These are phyloP conservation scores for Diaporthe velutina DNA, from an alignment of 2,329 filamentous ascomycete genomes.

Conservation along the genomic window DNA sequence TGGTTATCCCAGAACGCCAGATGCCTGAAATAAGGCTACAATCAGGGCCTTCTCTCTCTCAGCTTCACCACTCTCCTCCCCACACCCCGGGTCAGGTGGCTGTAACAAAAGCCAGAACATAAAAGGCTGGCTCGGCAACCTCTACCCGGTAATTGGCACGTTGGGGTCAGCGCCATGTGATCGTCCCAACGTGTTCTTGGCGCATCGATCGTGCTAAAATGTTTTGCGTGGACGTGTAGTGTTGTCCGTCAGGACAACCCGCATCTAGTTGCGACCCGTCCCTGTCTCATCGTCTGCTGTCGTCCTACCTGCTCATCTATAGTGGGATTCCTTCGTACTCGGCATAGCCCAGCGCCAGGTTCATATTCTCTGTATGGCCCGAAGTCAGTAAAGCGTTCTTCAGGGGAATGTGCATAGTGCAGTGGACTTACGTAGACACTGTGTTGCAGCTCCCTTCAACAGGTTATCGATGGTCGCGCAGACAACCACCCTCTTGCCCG, in stretches of 20 bases:
- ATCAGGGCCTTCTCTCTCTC: not conserved
- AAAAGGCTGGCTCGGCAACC: not conserved
- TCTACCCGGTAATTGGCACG: no score
- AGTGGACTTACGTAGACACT: constrained; percentile 84
- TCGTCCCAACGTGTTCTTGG: no score
- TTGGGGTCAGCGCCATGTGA: not conserved
- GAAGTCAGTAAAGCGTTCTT: constrained; percentile 22
- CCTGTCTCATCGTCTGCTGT: not conserved
- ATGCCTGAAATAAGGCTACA: constrained; percentile 34
- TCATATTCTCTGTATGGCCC: constrained; percentile 82
- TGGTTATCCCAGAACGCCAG: constrained; percentile 39
- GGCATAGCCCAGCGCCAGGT: constrained; percentile 87
- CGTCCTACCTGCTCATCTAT: constrained; percentile 43
- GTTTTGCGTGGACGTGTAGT: not conserved
- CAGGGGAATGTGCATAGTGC: constrained; percentile 37
- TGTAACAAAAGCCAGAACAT: not conserved
- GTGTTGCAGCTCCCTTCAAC: constrained; percentile 91
- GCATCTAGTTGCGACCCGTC: not conserved
- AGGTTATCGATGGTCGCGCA: constrained; percentile 95
- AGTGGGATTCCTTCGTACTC: constrained; percentile 90
- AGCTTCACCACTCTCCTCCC: not conserved
- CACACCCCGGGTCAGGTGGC: not conserved
- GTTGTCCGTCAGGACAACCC: not conserved
- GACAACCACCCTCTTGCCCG: constrained; percentile 92
- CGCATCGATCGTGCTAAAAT: not conserved